Base-by-base conservation (phyloP, 1,139 yeast species). In the Komagataea norvegica region DNA sequence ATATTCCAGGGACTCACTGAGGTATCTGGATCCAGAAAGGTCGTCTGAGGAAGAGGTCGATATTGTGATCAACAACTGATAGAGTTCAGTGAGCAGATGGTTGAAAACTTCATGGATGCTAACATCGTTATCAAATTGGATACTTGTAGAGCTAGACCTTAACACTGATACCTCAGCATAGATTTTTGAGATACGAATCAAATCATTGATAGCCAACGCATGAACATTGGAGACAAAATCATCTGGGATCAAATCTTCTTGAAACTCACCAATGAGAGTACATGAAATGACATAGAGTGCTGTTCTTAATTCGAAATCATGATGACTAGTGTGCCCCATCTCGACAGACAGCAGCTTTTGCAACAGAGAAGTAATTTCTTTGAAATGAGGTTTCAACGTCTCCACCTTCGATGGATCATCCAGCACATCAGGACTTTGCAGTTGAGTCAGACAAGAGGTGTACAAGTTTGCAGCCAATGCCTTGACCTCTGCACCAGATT, bases 401-500 rank as follows among this genome's bases (percentile, higher is more conserved):
- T 33, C 41, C 23, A 61, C 60, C 34, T 75, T 61, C 3, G 49
- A 46, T 2, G 54, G 52, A 39, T 57, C 60, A 8, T 56, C 58
- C 30, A 66, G 61, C 0, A 78, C 73, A 38, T 73, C 78, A 0
- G 79, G 74, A 37, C 74, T 67, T 43, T 72, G 70, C 41, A 81
- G 63, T 37, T 74, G 79, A 18, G 64, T 59, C 31, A 79, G 56
- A 14, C 81, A 71, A 8, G 72, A 65, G 37, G 70, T 70, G 51
- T 80, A 72, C 31, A 83, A 60, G 22, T 66, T 67, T 6, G 77
- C 59, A 1, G 80, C 74, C 20, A 69, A 67, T 3, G 67, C 58
- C 48, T 74, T 76, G 8, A 74, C 63, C 9, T 61, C 66, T 1
- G 66, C 38, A n/a, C 57, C 48, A 11, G 17, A 11, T 8, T 33